A percentile compares a stretch with the other conserved stretches of the same genome.
These are phyloP conservation scores for Ambrosia artemisiifolia DNA, from an alignment of 129 eudicot genomes.

Conservation along the genomic window DNA sequence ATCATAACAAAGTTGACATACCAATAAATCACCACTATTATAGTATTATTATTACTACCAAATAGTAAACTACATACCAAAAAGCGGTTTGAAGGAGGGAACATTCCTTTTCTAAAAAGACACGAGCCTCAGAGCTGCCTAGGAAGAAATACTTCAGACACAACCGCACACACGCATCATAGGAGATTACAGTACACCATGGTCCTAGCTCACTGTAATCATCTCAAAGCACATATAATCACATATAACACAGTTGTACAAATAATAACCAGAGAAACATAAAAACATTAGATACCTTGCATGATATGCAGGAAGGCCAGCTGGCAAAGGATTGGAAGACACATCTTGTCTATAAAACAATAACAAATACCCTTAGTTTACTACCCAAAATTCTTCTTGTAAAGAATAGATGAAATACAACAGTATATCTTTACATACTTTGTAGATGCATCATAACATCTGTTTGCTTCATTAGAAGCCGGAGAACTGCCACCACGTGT, in stretches of 20 bases:
- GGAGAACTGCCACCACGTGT: constrained; percentile 26
- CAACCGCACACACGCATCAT: constrained; percentile 81
- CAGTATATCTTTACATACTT: constrained; percentile 10
- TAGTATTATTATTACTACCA: background rate
- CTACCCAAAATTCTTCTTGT: background rate
- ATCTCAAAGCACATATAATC: background rate
- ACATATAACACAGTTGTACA: constrained; percentile 2
- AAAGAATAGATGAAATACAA: background rate
- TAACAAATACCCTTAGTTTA: background rate
- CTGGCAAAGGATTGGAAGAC: constrained; percentile 37
- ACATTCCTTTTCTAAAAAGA: constrained; percentile 70
- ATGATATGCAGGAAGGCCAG: constrained; percentile 57
- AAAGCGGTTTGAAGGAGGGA: constrained; percentile 58
- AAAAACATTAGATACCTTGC: constrained; percentile 48
- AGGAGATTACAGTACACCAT: constrained; percentile 67
- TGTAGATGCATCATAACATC: constrained; percentile 17
- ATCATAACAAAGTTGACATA: constrained; percentile 3
- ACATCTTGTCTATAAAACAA: constrained; percentile 31
- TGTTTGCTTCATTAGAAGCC: constrained; percentile 21
- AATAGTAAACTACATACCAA: constrained; percentile 35
- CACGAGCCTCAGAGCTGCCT: constrained; percentile 61
- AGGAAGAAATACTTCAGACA: constrained; percentile 68
- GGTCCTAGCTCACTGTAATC: constrained; percentile 65
- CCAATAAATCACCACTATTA: background rate
- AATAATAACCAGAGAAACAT: background rate